Evolutionary conservation across 768 basidiomycete genomes (phyloP), one percentile per base, ranked within the genome.

Genomic region (Lactarius tabidus): DNA sequence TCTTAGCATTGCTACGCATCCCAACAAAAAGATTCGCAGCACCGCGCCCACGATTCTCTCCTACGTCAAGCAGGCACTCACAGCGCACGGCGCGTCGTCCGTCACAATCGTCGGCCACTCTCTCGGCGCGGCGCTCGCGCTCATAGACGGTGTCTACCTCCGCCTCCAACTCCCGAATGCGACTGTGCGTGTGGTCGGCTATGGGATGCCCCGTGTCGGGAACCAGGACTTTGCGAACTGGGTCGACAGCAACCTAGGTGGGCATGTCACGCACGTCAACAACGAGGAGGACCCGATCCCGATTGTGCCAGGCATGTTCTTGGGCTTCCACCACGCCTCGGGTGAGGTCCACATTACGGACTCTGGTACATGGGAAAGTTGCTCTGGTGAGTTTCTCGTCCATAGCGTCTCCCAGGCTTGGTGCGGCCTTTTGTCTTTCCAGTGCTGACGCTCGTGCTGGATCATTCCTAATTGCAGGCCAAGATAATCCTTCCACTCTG

Each of bases 401-500:
- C n/a, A n/a, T n/a, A 35, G 33, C 20, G 15, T 54, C 53, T 33
- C 29, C n/a, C 15, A 23, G 23, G 51, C 39, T 2, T 18, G 39
- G 14, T 15, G 26, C 6, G 48, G 48, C 15, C 35, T 33, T 33
- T 33, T 8, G n/a, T n/a, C n/a, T n/a, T n/a, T n/a, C n/a, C n/a
- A n/a, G n/a, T n/a, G n/a, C n/a, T n/a, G n/a, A n/a, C n/a, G n/a
- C n/a, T n/a, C n/a, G n/a, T 33, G 33, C 33, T 3, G 33, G 33
- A 33, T 33, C 33, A 12, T 23, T 48, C 12, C 48, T 26, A 20
- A 1, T 26, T 59, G 38, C 58, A 84, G 84, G 87, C 5, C 81
- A 87, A 63, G 88, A 90, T 66, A 89, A 89, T 70, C 69, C 79
- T 6, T 83, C 79, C 65, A 66, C 54, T 3, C 71, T 79, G 63